Conservation (phyloP, 1,284 basidiomycete genomes). For the Flammula alnicola region DNA sequence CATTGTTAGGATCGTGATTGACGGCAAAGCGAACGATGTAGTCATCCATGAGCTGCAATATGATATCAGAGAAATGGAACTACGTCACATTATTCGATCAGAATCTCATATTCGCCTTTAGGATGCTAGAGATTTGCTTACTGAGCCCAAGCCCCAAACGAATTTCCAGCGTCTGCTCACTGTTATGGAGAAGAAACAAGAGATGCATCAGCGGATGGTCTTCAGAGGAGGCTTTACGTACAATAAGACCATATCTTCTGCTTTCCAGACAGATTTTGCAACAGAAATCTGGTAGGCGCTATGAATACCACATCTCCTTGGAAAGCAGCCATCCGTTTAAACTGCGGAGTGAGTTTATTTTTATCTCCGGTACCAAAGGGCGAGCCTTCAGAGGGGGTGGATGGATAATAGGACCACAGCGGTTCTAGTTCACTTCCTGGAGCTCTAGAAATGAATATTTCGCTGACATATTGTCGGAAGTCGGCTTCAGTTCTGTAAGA, state of each 20-base stretch:
- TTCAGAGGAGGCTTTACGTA: constrained; percentile 25
- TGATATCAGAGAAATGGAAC: no score
- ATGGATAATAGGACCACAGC: constrained; percentile 30
- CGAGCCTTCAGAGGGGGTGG: constrained; percentile 28
- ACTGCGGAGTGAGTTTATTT: constrained; percentile 43
- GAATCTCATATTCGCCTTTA: no score
- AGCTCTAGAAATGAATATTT: constrained; percentile 26
- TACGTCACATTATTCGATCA: no score
- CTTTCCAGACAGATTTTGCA: constrained; percentile 42
- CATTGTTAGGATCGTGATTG: constrained; percentile 49
- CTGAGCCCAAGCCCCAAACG: no score
- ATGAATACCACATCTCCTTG: constrained; percentile 56
- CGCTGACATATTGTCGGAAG: constrained; percentile 29
- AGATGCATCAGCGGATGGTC: constrained; percentile 29
- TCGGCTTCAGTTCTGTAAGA: constrained; percentile 26
- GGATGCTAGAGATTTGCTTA: no score
- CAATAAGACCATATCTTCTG: constrained; percentile 52
- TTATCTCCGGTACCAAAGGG: constrained; percentile 29
- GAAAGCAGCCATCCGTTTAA: constrained; percentile 52
- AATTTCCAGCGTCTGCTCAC: constrained; percentile 48
- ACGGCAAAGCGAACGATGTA: constrained; percentile 47
- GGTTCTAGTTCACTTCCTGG: constrained; percentile 25
- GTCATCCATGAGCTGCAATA: constrained; percentile 43
- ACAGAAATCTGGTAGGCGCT: constrained; percentile 50
- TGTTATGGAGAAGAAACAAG: no score